Percentiles rank a stretch among this genome's conserved stretches.
phyloP scores from a whole-genome alignment of 2,329 filamentous ascomycete genomes.

The Teratosphaeria gauchensis region DNA sequence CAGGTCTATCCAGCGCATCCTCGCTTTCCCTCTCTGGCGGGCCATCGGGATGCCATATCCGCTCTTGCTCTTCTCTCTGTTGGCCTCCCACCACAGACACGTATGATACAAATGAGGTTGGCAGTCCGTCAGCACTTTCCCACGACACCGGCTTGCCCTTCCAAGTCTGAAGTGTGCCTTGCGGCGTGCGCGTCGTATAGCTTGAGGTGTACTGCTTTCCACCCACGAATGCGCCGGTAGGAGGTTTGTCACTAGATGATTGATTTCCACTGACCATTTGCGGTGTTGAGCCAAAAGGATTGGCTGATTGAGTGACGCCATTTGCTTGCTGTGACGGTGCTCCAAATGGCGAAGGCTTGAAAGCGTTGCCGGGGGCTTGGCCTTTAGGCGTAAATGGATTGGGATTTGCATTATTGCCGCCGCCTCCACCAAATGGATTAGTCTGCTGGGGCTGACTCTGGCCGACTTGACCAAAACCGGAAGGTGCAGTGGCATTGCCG shows the following conservation, averaged over 20 bases:
- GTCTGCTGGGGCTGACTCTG: neutral
- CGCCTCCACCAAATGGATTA: conserved; percentile 1
- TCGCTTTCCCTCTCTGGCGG: conserved; percentile 44
- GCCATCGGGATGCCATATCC: conserved; percentile 66
- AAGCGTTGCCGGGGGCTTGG: neutral
- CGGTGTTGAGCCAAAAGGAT: conserved; percentile 1
- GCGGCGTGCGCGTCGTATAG: conserved; percentile 2
- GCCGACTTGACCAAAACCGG: conserved; percentile 1
- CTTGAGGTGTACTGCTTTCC: neutral
- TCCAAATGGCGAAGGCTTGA: conserved; percentile 9
- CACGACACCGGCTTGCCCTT: conserved; percentile 49
- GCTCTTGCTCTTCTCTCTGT: conserved; percentile 51
- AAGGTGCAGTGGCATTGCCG: neutral
- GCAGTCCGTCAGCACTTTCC: neutral
- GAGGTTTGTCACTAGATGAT: neutral
- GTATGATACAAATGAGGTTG: neutral
- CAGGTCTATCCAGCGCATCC: conserved; percentile 50
- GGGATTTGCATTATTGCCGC: neutral
- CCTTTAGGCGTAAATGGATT: neutral
- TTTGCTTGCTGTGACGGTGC: neutral
- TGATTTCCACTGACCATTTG: neutral
- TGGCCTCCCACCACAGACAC: conserved; percentile 27
- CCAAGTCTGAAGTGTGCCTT: conserved; percentile 45
- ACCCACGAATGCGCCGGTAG: neutral
- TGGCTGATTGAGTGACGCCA: neutral